A percentile compares a stretch with the other conserved stretches of the same genome.
Conservation (phyloP, 1,139 yeast species). For the Yamadazyma kanchanaburiensis region DNA sequence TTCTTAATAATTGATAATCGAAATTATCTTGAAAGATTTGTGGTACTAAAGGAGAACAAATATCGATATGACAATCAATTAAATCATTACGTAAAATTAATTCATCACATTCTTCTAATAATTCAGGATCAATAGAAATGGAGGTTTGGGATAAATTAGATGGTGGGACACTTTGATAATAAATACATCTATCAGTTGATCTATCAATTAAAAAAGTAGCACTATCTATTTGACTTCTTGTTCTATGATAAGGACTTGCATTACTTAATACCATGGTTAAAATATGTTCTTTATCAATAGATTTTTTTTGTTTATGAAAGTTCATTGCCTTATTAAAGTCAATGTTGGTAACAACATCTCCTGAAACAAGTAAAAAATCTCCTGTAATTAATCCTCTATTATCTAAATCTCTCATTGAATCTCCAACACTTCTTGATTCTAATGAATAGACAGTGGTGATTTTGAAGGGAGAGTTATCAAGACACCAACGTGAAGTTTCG, state of each 20-base stretch:
- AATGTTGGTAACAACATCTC: conserved; percentile 91
- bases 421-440: conserved; percentile 91
- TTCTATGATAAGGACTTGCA: conserved; percentile 82
- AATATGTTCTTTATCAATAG: conserved; percentile 81
- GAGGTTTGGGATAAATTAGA: conserved; percentile 51
- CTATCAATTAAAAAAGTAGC: conserved; percentile 82
- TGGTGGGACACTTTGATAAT: conserved; percentile 73
- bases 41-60: conserved; percentile 92
- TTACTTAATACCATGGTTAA: conserved; percentile 90
- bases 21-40: conserved; percentile 94
- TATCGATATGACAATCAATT: conserved; percentile 94
- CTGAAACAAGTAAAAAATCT: conserved; percentile 85
- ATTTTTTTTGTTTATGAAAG: conserved; percentile 68
- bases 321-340: conserved; percentile 73
- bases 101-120: conserved; percentile 75
- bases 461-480: conserved; percentile 69
- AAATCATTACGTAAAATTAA: conserved; percentile 83
- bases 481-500: conserved; percentile 77
- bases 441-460: conserved; percentile 78
- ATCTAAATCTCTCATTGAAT: conserved; percentile 94
- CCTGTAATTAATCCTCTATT: conserved; percentile 84
- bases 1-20: conserved; percentile 83
- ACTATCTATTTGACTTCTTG: conserved; percentile 75
- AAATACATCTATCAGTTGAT: conserved; percentile 69
- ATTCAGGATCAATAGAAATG: conserved; percentile 79